Percentiles rank a stretch among this genome's conserved stretches.
Evolutionary conservation across 352 stramenopile species (phyloP).

Genomic region (Phytopythium boreale): DNA sequence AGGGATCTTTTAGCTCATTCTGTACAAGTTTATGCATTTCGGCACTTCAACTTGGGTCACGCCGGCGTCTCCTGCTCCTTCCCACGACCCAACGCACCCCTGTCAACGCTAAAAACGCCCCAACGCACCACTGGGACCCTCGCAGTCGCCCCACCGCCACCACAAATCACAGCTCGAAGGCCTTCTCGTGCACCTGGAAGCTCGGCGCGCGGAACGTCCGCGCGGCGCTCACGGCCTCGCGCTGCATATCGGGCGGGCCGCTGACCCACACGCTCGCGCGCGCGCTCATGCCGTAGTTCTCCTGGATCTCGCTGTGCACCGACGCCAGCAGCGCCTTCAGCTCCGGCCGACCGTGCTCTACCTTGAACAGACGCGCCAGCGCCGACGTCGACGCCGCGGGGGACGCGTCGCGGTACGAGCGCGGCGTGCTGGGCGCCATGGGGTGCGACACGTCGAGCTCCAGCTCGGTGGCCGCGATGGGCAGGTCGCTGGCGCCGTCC

Average conservation of each 20-base stretch:
- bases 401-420: slow-evolving; percentile 23
- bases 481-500: slow-evolving; percentile 18
- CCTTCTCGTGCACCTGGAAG: slow-evolving; percentile 44
- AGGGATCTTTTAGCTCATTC: too few species aligned
- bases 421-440: slow-evolving; percentile 31
- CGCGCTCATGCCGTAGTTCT: slow-evolving; percentile 42
- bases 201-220: slow-evolving; percentile 26
- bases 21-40: too few species aligned
- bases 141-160: not conserved
- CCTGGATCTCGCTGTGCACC: slow-evolving; percentile 44
- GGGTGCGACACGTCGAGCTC: slow-evolving; percentile 30
- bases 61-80: too few species aligned
- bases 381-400: slow-evolving; percentile 23
- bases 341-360: slow-evolving; percentile 40
- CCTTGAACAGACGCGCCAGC: slow-evolving; percentile 29
- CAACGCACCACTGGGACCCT: too few species aligned
- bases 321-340: slow-evolving; percentile 23
- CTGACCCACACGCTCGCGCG: slow-evolving; percentile 43
- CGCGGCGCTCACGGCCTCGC: slow-evolving; percentile 23
- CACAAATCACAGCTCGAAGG: slow-evolving; percentile 35
- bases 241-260: slow-evolving; percentile 36
- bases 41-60: too few species aligned
- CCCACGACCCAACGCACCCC: not conserved
- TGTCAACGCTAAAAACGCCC: too few species aligned
- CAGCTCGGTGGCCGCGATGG: slow-evolving; percentile 42